A percentile compares a stretch with the other conserved stretches of the same genome.
Conservation (phyloP, 2,329 filamentous ascomycete genomes). For the Alternaria infectoria region DNA sequence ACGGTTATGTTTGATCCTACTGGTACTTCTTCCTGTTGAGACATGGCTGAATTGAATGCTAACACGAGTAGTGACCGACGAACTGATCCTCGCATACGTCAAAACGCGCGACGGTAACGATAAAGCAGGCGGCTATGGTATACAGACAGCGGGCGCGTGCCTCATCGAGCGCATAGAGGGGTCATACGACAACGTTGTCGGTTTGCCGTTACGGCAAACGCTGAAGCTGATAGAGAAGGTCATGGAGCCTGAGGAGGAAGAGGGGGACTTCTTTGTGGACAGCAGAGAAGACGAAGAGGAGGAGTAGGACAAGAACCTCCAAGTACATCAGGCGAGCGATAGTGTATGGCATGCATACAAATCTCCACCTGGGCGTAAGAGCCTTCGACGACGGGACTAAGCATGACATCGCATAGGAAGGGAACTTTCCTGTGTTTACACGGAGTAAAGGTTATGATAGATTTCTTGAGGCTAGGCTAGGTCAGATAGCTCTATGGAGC, state of each 20-base stretch:
- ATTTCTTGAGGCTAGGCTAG: background rate
- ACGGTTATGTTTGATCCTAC: constrained; percentile 81
- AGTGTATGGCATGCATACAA: background rate
- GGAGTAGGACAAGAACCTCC: background rate
- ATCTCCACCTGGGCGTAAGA: background rate
- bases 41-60: background rate
- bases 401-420: background rate
- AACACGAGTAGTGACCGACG: constrained; percentile 67
- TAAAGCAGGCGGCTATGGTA: constrained; percentile 94
- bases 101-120: constrained; percentile 89
- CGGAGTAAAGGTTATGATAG: background rate
- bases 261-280: constrained; percentile 38
- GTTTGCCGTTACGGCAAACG: constrained; percentile 79
- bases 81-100: constrained; percentile 80
- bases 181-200: constrained; percentile 91
- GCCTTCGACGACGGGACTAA: background rate
- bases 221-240: constrained; percentile 86
- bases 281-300: constrained; percentile 17
- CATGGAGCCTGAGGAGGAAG: constrained; percentile 69
- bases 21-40: constrained; percentile 27
- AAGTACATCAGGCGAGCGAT: background rate
- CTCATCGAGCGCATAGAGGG: constrained; percentile 90
- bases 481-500: background rate
- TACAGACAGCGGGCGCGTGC: constrained; percentile 87
- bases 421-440: background rate